These are phyloP conservation scores for Eimeria acervulina DNA, from an alignment of 169 alveolate genomes.

Conservation along the genomic window DNA sequence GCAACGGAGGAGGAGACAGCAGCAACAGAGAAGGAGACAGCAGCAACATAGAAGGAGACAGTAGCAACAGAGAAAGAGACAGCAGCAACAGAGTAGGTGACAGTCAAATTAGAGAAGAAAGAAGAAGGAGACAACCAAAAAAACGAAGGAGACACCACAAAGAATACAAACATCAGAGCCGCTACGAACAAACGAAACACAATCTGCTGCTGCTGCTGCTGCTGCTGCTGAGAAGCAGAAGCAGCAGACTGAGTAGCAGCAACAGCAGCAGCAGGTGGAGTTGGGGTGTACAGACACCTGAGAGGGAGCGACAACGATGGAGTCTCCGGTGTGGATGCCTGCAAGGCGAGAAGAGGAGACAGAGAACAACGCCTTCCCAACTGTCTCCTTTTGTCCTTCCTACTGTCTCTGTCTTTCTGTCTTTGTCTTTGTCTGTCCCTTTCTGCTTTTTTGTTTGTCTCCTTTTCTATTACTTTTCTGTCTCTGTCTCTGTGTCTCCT, in stretches of 20 bases:
- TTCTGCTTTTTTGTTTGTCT: too few species aligned
- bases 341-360: neutral
- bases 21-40: too few species aligned
- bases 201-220: too few species aligned
- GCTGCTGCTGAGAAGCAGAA: neutral
- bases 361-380: neutral
- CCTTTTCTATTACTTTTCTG: too few species aligned
- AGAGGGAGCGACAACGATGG: constrained; percentile 95
- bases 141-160: too few species aligned
- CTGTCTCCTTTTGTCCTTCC: neutral
- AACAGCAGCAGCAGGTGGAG: neutral
- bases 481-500: too few species aligned
- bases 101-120: too few species aligned
- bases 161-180: neutral
- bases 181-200: neutral
- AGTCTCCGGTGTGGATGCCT: constrained; percentile 95
- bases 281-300: constrained; percentile 61
- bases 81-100: too few species aligned
- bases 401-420: neutral
- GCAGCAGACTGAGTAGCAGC: neutral
- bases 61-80: too few species aligned
- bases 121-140: too few species aligned
- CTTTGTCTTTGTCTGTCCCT: neutral
- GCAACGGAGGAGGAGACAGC: too few species aligned
- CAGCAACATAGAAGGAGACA: too few species aligned